Evolutionary conservation across 2,329 filamentous ascomycete genomes (phyloP), one percentile per base, ranked within the genome.

Genomic region (Boeremia exigua): DNA sequence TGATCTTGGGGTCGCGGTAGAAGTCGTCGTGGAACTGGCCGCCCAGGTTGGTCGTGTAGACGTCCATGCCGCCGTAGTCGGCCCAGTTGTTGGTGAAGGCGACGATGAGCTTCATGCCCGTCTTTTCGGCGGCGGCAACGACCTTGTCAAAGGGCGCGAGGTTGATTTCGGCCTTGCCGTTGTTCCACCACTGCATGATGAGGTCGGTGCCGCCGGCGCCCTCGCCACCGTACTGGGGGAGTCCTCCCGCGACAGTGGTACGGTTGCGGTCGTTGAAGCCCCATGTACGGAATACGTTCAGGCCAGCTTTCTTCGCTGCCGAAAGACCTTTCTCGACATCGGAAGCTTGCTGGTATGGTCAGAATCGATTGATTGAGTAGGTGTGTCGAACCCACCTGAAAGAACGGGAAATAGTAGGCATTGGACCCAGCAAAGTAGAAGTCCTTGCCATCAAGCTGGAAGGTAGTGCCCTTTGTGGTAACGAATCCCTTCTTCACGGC

Each of bases 31-130:
- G 82, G 40, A 82, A 84, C 23, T 72, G 71, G 1, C 80, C 80
- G 0, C 82, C 82, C 0, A 83, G 76, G 54, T 85, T 84, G n/a
- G 81, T 76, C 0, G 82, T 85, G 58, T 84, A 86, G 0, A 84
- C 79, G 30, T 84, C 82, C 81, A 84, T 84, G n/a, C 83, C 83
- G 15, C 83, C 82, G 47, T 85, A 85, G 50, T 85, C 82, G 6
- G 82, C 82, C 83, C 83, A 86, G 48, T 84, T 84, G 71, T 85
- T 86, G 0, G 82, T 84, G 54, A 86, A 65, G 0, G 82, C 77
- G 11, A 86, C 72, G 29, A 86, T 74, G 2, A 86, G 75, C 73
- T 85, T 85, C 58, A 83, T 79, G 42, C 78, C 79, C 0, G 75
- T 73, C 33, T 80, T 80, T 32, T 78, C 75, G 0, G 83, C 82